Percentiles rank a stretch among this genome's conserved stretches.
Evolutionary conservation across 441 rosid species (phyloP).

Genomic region (Populus hybrid): DNA sequence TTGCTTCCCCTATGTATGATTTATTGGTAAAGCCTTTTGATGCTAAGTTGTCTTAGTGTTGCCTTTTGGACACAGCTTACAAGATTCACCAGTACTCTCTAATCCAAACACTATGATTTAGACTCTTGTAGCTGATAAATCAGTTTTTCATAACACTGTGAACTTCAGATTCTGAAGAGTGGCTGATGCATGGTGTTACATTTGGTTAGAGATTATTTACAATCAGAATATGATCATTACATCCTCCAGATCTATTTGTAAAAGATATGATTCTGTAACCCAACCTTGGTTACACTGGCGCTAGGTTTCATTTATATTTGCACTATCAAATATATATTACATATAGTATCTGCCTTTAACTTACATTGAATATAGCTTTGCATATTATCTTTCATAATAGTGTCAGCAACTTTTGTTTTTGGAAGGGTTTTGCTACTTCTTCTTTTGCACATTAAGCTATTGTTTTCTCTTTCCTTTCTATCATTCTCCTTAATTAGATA

Average conservation of each 20-base stretch:
- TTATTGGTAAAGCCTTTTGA: not conserved
- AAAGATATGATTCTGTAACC: not conserved
- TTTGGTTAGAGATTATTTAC: not conserved
- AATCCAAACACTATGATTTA: not conserved
- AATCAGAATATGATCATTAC: not conserved
- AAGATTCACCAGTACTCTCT: not conserved
- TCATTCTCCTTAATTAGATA: constrained; percentile 5
- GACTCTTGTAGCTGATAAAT: not conserved
- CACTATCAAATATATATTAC: not conserved
- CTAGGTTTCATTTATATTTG: not conserved
- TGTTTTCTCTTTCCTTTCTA: not conserved
- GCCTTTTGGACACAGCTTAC: not conserved
- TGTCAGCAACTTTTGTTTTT: not conserved
- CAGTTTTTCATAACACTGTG: not conserved
- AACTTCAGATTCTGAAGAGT: not conserved
- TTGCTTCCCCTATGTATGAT: not conserved
- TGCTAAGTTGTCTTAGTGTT: not conserved
- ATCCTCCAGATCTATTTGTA: not conserved
- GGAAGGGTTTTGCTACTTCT: not conserved
- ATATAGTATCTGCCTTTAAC: not conserved
- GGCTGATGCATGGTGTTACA: not conserved
- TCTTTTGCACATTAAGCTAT: not conserved
- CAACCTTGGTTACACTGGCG: not conserved
- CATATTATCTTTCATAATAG: not conserved
- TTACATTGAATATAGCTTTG: not conserved